These are phyloP conservation scores for Ogataea nitratoaversa DNA, from an alignment of 805 yeast species.

Conservation along the genomic window DNA sequence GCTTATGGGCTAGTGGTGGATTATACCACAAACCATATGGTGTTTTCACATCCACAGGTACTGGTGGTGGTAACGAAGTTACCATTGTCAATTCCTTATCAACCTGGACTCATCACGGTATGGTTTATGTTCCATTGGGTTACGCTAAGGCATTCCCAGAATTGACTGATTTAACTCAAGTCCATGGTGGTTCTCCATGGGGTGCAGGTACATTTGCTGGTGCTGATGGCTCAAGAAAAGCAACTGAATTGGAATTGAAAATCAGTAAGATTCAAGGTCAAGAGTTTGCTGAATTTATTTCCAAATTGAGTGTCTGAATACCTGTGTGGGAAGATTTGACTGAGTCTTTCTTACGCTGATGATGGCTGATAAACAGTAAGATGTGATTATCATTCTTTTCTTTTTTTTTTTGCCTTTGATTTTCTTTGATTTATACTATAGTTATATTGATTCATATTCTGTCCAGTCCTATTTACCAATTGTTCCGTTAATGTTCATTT, in stretches of 20 bases:
- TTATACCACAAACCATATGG: conserved; percentile 73
- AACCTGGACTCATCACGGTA: conserved; percentile 70
- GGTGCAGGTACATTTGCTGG: conserved; percentile 82
- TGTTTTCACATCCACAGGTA: conserved; percentile 64
- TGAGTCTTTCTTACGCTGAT: no score
- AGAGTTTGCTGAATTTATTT: conserved; percentile 47
- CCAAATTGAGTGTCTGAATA: conserved; percentile 24
- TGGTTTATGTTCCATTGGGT: conserved; percentile 74
- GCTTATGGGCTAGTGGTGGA: conserved; percentile 68
- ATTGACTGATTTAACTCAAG: conserved; percentile 54
- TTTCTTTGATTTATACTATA: no score
- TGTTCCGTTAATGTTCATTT: no score
- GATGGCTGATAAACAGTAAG: no score
- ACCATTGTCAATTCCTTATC: conserved; percentile 59
- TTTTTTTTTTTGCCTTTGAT: no score
- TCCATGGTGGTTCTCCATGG: conserved; percentile 83
- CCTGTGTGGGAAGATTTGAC: no score
- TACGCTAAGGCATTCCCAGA: conserved; percentile 54
- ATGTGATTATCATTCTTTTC: no score
- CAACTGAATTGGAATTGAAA: conserved; percentile 57
- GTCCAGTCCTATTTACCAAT: no score
- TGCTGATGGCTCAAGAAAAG: conserved; percentile 69
- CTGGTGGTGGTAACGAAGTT: conserved; percentile 73
- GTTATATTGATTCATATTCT: no score
- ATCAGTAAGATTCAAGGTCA: conserved; percentile 68